phyloP scores from a whole-genome alignment of 257 asterid species.

The Przewalskia tangutica region DNA sequence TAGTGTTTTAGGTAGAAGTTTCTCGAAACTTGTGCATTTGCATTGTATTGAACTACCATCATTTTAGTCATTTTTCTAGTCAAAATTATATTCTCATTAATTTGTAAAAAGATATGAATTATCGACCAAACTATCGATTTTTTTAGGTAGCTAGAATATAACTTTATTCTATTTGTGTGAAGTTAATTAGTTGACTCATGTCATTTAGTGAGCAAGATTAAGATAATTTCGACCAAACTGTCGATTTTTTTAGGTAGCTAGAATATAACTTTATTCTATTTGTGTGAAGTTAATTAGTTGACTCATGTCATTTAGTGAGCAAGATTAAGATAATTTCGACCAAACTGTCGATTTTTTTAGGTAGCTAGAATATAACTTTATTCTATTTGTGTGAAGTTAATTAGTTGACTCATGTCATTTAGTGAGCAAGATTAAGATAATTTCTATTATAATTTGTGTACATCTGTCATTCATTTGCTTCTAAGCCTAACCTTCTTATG shows the following conservation, averaged over 20 bases:
- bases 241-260: not conserved
- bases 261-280: not conserved
- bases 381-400: not conserved
- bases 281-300: not conserved
- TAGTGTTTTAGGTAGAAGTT: not conserved
- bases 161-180: not conserved
- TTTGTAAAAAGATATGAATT: not conserved
- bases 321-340: not conserved
- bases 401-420: slow-evolving; percentile 3
- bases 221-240: not conserved
- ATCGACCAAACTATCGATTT: not conserved
- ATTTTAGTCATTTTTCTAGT: not conserved
- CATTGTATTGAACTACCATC: not conserved
- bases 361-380: not conserved
- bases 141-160: not conserved
- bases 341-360: not conserved
- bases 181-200: not conserved
- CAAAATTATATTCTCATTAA: not conserved
- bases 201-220: slow-evolving; percentile 5
- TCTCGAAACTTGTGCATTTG: not conserved
- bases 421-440: slow-evolving; percentile 5
- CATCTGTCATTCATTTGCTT: slow-evolving; percentile 7
- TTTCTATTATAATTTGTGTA: not conserved
- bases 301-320: slow-evolving; percentile 4
- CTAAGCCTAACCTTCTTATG: slow-evolving; percentile 7